A percentile compares a stretch with the other conserved stretches of the same genome.
Evolutionary conservation across 306 rosid genomes (phyloP).

Genomic region (Heteromeles arbutifolia): DNA sequence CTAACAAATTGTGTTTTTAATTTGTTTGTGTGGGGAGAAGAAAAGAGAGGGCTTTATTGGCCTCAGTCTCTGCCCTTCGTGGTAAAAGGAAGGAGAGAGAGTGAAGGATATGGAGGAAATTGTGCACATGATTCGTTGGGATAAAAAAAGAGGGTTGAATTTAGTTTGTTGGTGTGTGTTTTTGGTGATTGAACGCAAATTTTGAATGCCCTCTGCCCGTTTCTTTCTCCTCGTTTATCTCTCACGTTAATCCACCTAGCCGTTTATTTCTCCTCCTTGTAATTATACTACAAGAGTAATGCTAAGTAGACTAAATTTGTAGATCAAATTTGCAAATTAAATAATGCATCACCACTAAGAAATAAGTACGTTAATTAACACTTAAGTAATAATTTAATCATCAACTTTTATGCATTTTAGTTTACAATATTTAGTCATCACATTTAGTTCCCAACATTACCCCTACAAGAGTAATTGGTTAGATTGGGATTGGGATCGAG

Average conservation of each 20-base stretch:
- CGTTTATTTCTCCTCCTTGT: too few species aligned
- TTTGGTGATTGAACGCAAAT: constrained; percentile 2
- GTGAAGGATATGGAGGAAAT: neutral
- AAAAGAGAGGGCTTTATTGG: neutral
- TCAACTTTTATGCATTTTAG: too few species aligned
- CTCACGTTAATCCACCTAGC: neutral
- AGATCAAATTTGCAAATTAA: too few species aligned
- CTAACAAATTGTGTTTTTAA: neutral
- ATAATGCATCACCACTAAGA: too few species aligned
- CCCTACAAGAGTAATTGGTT: neutral
- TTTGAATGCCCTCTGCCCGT: neutral
- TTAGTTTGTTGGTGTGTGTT: neutral
- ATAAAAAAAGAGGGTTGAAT: neutral
- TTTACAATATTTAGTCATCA: too few species aligned
- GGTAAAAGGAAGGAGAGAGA: neutral
- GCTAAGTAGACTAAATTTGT: too few species aligned
- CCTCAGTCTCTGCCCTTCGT: neutral
- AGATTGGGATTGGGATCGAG: neutral
- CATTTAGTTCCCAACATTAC: too few species aligned
- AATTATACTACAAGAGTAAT: too few species aligned
- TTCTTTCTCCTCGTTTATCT: constrained; percentile 18
- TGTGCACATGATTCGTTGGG: neutral
- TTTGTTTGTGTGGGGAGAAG: neutral
- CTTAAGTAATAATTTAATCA: too few species aligned
- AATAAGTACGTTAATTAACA: too few species aligned